These are phyloP conservation scores for Cryptosporidium sp. DNA, from an alignment of 169 alveolate species.

Conservation along the genomic window DNA sequence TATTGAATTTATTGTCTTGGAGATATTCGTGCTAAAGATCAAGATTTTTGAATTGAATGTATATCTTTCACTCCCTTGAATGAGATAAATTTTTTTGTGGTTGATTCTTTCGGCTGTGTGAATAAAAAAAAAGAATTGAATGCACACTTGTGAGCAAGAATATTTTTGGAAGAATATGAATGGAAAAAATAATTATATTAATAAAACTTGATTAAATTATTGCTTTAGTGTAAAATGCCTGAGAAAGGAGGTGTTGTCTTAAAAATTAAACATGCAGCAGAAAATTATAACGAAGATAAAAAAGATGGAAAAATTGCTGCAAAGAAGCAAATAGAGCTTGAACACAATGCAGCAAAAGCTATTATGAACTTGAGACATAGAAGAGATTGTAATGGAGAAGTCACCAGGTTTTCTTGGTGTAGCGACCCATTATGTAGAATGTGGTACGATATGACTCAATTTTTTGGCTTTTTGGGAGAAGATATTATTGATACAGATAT, in stretches of 20 bases:
- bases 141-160: conserved; percentile 1
- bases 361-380: conserved; percentile 49
- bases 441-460: conserved; percentile 75
- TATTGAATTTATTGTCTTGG: background rate
- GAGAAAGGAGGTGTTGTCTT: conserved; percentile 55
- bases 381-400: conserved; percentile 68
- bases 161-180: background rate
- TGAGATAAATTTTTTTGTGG: background rate
- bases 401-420: conserved; percentile 68
- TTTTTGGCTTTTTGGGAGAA: conserved; percentile 60
- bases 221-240: conserved; percentile 19
- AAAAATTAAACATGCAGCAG: conserved; percentile 65
- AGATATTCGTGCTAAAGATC: too few relatives aligned
- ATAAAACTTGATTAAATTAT: background rate
- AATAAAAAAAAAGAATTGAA: background rate
- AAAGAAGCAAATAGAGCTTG: conserved; percentile 50
- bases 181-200: background rate
- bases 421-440: conserved; percentile 73
- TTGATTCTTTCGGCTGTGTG: background rate
- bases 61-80: too few relatives aligned
- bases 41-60: too few relatives aligned
- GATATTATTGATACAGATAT: conserved; percentile 69
- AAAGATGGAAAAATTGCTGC: conserved; percentile 51
- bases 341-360: conserved; percentile 54
- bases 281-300: conserved; percentile 42